phyloP scores from a whole-genome alignment of 2,329 filamentous ascomycete genomes.

The Sordariomycetes sp. region DNA sequence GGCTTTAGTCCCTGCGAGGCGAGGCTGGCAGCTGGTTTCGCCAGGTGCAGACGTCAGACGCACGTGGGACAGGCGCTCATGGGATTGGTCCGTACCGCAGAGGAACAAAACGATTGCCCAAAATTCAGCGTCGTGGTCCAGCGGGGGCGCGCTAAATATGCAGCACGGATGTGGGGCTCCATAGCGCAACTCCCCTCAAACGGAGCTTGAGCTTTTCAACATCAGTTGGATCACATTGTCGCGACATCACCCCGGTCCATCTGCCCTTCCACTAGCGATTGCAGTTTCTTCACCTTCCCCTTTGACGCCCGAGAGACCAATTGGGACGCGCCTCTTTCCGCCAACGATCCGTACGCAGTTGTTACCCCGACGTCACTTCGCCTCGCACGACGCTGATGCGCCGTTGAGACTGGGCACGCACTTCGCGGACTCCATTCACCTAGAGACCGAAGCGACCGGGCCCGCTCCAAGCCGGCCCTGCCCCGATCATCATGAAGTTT shows the following conservation, averaged over 20 bases:
- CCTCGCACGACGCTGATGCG: no score
- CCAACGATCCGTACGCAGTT: no score
- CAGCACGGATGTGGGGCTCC: background rate
- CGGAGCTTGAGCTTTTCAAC: background rate
- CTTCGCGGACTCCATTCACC: no score
- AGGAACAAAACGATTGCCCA: background rate
- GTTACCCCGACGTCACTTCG: no score
- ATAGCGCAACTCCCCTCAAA: background rate
- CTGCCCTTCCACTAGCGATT: background rate
- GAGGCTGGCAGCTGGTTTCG: no score
- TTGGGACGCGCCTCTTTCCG: no score
- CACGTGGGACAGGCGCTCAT: background rate
- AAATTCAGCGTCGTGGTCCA: background rate
- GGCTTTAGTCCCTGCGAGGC: no score
- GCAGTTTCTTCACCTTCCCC: no score
- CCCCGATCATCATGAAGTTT: constrained; percentile 56
- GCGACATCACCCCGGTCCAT: background rate
- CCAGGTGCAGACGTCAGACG: background rate
- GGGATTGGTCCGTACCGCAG: background rate
- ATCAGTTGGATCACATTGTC: background rate
- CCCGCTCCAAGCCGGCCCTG: background rate
- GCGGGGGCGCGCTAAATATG: background rate
- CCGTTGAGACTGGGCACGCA: no score
- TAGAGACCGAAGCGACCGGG: no score
- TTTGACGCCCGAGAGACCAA: no score